These are phyloP conservation scores for Austropuccinia psidii DNA, from an alignment of 1,284 basidiomycete species.

Conservation along the genomic window DNA sequence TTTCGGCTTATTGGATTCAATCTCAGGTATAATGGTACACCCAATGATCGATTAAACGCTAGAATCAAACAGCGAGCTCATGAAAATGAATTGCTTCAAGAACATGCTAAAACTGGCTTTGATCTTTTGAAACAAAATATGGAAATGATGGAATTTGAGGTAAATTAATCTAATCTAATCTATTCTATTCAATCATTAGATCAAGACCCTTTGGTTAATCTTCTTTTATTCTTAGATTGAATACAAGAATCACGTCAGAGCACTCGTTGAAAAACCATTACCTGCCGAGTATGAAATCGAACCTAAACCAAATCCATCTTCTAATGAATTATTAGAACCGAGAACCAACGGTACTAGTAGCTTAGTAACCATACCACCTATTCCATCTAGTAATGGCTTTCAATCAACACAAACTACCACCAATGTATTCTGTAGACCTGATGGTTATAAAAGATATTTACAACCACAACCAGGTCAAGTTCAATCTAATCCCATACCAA, in stretches of 20 bases:
- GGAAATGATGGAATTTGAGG: slow-evolving; percentile 34
- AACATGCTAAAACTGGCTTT: slow-evolving; percentile 6
- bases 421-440: slow-evolving; percentile 5
- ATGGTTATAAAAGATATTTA: slow-evolving; percentile 30
- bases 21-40: not conserved
- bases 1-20: not conserved
- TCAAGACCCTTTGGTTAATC: not conserved
- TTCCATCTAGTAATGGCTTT: not conserved
- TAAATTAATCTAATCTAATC: not conserved
- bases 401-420: not conserved
- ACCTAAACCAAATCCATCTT: not conserved
- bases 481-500: not conserved
- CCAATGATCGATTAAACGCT: slow-evolving; percentile 5
- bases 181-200: not conserved
- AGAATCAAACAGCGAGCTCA: slow-evolving; percentile 17
- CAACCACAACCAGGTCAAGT: not conserved
- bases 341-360: not conserved
- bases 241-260: slow-evolving; percentile 33
- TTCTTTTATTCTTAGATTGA: slow-evolving; percentile 14
- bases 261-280: slow-evolving; percentile 4
- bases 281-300: not conserved
- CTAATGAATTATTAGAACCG: not conserved
- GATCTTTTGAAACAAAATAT: slow-evolving; percentile 12
- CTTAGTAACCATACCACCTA: not conserved
- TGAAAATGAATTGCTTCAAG: slow-evolving; percentile 1